A percentile compares a stretch with the other conserved stretches of the same genome.
phyloP scores from a whole-genome alignment of 73 alveolate species.

The Paramecium bursaria region DNA sequence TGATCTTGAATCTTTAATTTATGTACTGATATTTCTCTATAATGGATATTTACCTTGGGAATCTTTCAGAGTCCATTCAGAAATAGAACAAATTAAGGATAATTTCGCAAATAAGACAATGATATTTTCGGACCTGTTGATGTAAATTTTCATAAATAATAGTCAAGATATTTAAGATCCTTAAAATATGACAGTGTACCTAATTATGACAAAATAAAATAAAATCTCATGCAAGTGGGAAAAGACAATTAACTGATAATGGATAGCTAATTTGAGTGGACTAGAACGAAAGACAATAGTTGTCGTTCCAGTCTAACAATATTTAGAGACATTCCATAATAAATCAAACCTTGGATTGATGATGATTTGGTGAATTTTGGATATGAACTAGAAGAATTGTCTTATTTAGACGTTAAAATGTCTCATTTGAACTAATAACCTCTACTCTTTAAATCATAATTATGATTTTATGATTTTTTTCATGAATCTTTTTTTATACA shows the following conservation, averaged over 20 bases:
- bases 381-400: not conserved
- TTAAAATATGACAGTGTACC: not conserved
- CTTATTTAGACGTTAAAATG: not conserved
- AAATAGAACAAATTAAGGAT: not conserved
- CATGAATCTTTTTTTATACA: not conserved
- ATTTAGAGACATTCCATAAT: not conserved
- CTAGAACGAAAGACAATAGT: not conserved
- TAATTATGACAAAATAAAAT: not conserved
- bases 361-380: not conserved
- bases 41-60: conserved; percentile 72
- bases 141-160: not conserved
- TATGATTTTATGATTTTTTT: conserved; percentile 2
- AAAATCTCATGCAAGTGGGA: not conserved
- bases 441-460: not conserved
- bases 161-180: not conserved
- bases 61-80: not conserved
- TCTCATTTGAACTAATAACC: not conserved
- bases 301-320: not conserved
- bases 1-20: conserved; percentile 73
- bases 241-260: not conserved
- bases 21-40: conserved; percentile 62
- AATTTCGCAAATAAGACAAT: not conserved
- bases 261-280: not conserved
- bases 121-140: not conserved
- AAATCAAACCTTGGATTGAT: not conserved